A percentile compares a stretch with the other conserved stretches of the same genome.
phyloP scores from a whole-genome alignment of 164 flowering plant species.

The Akebia trifoliata region DNA sequence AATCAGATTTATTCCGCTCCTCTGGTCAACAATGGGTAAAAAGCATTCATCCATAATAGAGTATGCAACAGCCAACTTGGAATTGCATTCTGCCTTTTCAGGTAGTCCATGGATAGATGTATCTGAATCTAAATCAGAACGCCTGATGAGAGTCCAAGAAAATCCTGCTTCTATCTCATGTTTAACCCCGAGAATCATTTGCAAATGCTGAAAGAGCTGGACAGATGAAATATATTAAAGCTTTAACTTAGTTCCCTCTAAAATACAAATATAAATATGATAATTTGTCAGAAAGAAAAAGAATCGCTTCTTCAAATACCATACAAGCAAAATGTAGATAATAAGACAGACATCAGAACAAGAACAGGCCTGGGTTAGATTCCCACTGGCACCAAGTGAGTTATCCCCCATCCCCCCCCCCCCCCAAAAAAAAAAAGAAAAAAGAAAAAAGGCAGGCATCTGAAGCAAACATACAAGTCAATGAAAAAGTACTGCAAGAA shows the following conservation, averaged over 20 bases:
- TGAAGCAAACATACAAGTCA: too few species aligned
- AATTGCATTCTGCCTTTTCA: slow-evolving; percentile 77
- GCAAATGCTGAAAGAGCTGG: slow-evolving; percentile 65
- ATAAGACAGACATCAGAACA: too few species aligned
- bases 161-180: slow-evolving; percentile 84
- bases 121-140: slow-evolving; percentile 49
- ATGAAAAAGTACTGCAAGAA: too few species aligned
- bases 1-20: slow-evolving; percentile 74
- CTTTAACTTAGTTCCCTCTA: neutral
- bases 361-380: too few species aligned
- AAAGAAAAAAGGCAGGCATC: too few species aligned
- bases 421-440: too few species aligned
- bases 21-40: slow-evolving; percentile 77
- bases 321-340: too few species aligned
- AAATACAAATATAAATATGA: neutral
- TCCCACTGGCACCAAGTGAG: too few species aligned
- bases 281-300: neutral
- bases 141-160: slow-evolving; percentile 80
- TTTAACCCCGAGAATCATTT: slow-evolving; percentile 72
- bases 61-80: slow-evolving; percentile 86
- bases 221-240: slow-evolving; percentile 13
- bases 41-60: slow-evolving; percentile 94
- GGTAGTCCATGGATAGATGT: slow-evolving; percentile 32
- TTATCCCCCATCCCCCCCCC: too few species aligned
- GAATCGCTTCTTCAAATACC: neutral